Evolutionary conservation across 2,329 filamentous ascomycete species (phyloP).

Genomic region (Aspergillus jensenii): DNA sequence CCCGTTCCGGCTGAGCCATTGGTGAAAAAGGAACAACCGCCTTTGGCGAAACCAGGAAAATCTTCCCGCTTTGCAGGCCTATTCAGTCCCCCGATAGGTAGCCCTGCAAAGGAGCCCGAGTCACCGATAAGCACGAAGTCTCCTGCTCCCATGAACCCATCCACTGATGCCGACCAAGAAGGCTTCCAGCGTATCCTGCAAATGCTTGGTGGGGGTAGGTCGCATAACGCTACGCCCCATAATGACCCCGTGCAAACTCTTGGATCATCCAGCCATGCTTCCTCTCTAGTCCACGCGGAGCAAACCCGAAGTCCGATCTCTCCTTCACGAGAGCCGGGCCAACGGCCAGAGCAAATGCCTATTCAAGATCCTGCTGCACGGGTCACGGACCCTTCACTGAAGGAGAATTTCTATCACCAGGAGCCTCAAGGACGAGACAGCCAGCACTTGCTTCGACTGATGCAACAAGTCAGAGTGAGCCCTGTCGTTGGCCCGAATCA

Average conservation of each 20-base stretch:
- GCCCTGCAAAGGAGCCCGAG: conserved; percentile 44
- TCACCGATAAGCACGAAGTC: conserved; percentile 23
- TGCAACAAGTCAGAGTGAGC: conserved; percentile 59
- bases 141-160: conserved; percentile 31
- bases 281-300: conserved; percentile 32
- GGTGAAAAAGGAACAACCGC: conserved; percentile 42
- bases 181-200: conserved; percentile 80
- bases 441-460: conserved; percentile 83
- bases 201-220: conserved; percentile 67
- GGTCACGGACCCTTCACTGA: conserved; percentile 23
- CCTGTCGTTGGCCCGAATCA: conserved; percentile 24
- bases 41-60: conserved; percentile 59
- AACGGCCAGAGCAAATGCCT: conserved; percentile 33
- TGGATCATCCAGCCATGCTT: conserved; percentile 29
- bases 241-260: conserved; percentile 36
- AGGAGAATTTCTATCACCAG: conserved; percentile 33
- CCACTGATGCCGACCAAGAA: conserved; percentile 70
- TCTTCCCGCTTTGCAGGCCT: conserved; percentile 86
- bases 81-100: conserved; percentile 62
- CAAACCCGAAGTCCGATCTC: conserved; percentile 28
- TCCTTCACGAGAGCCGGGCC: conserved; percentile 30
- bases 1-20: conserved; percentile 39
- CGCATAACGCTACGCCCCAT: conserved; percentile 47
- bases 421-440: conserved; percentile 58
- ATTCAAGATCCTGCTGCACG: conserved; percentile 24